Evolutionary conservation across 495 filamentous ascomycete genomes (phyloP), one percentile per base, ranked within the genome.

Genomic region (Podospora pseudoanserina): DNA sequence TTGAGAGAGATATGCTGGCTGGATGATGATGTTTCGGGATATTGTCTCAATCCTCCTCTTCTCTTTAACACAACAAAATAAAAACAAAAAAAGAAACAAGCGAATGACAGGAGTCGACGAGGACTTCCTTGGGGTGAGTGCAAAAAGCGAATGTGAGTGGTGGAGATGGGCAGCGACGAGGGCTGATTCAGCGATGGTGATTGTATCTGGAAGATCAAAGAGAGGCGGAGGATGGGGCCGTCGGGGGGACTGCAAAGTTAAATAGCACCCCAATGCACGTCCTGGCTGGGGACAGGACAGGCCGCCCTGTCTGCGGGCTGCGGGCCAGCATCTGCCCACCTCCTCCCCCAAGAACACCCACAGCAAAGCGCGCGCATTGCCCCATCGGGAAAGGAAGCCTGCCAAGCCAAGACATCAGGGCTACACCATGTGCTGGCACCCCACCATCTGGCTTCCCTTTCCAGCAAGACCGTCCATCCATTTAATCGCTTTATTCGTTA

Each of bases 101-200:
- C 83, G 84, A 87, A 83, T 85, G 85, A 86, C 83, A 86, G 85
- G 85, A 87, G 84, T 80, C 85, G 76, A 83, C 85, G 84, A 87
- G 85, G 85, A 84, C 84, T 85, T 86, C 85, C 85, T 84, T 74
- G 71, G 73, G 73, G 74, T 70, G 71, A 62, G 70, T 79, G 75
- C 74, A 71, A 77, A 81, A 80, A 85, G 82, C 82, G 82, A 84
- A 75, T 72, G 82, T 83, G 81, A 79, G 80, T 78, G 79, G 73
- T 71, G 71, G 68, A 66, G 69, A 71, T 66, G 58, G 70, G 72
- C 74, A 78, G 82, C 80, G 71, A 70, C 70, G 73, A 72, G 7
- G 72, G 79, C 79, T 76, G 75, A 67, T 67, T 68, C 64, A 72
- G 73, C 65, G 72, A 62, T 70, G 71, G 68, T 70, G 76, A 68